Percentiles rank a stretch among this genome's conserved stretches.
phyloP scores from a whole-genome alignment of 495 filamentous ascomycete genomes.

The Rhypophila decipiens region DNA sequence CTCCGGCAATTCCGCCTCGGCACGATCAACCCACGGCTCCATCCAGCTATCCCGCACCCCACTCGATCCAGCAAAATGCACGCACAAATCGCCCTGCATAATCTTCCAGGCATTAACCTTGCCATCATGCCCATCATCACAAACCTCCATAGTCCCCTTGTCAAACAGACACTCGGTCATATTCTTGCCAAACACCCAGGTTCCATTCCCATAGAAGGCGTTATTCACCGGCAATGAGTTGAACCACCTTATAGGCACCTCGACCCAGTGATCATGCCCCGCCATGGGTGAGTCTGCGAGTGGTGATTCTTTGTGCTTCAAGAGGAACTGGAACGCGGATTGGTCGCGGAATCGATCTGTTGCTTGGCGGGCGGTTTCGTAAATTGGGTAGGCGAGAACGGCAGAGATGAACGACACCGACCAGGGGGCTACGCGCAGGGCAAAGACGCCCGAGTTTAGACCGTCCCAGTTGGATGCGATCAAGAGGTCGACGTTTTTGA shows the following conservation, averaged over 20 bases:
- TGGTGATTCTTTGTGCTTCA: slow-evolving; percentile 11
- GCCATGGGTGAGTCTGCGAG: slow-evolving; percentile 13
- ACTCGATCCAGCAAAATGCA: slow-evolving; percentile 20
- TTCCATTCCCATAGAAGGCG: slow-evolving; percentile 18
- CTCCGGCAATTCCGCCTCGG: slow-evolving; percentile 14
- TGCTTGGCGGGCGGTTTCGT: slow-evolving; percentile 31
- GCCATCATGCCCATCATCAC: slow-evolving; percentile 15
- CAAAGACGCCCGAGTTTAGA: slow-evolving; percentile 51
- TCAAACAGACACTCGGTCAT: slow-evolving; percentile 18
- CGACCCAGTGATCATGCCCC: slow-evolving; percentile 17
- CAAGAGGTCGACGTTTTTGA: slow-evolving; percentile 40
- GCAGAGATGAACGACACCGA: slow-evolving; percentile 41
- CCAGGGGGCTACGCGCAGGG: slow-evolving; percentile 44
- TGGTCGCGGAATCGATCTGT: slow-evolving; percentile 24
- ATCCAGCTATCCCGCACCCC: slow-evolving; percentile 23
- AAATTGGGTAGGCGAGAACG: slow-evolving; percentile 37
- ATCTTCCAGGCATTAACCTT: slow-evolving; percentile 20
- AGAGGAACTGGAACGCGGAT: slow-evolving; percentile 22
- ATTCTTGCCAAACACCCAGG: slow-evolving; percentile 19
- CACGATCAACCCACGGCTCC: slow-evolving; percentile 17
- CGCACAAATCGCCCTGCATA: slow-evolving; percentile 21
- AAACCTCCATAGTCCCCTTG: slow-evolving; percentile 16
- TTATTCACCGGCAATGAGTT: slow-evolving; percentile 25
- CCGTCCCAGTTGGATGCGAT: slow-evolving; percentile 48
- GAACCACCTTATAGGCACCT: slow-evolving; percentile 26